Base-by-base conservation (phyloP, 768 basidiomycete genomes). In the Boletus vermiculosoides region DNA sequence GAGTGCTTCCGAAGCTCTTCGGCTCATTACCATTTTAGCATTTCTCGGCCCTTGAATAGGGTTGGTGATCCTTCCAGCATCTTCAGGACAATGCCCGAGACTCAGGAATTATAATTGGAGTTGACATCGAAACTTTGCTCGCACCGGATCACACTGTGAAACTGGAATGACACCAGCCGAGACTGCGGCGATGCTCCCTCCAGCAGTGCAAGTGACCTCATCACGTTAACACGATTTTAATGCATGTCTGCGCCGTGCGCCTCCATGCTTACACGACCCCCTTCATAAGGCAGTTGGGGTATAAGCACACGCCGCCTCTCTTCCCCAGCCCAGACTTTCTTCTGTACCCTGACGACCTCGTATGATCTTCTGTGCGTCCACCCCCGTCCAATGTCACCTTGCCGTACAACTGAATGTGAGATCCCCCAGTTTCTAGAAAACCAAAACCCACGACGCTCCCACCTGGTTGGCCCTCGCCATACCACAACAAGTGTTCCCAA, bases 401-500 rank as follows among this genome's bases (percentile, higher is more conserved):
- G 23, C 28, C n/a, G 20, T 13, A 22, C 20, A 28, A 41, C 57
- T 59, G 15, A 52, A 28, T 7, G 8, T 12, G 6, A 5, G 4
- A 7, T 33, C 7, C 30, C n/a, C 22, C 37, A 74, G 72, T 74
- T 50, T 69, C 59, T 45, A 67, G 48, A 59, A 74, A 68, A 28
- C 63, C 69, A 40, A 74, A 74, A 37, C 36, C 58, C 23, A 56
- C 63, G 28, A 57, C 65, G 2, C 62, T 71, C 5, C 73, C 73
- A 1, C 54, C 69, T 3, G 65, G 64, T 39, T 75, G 74, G 74
- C 74, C 74, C 20, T 75, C 74, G 10, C 64, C 64, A 10, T 73
- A 63, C 52, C 74, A 76, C 50, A 71, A 74, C 62, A 76, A 72
- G 52, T 75, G 74, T 36, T 68, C 67, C 48, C 66, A 72, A 41